A percentile compares a stretch with the other conserved stretches of the same genome.
Conservation (phyloP, 495 filamentous ascomycete species). For the Penicillium mononematosum region DNA sequence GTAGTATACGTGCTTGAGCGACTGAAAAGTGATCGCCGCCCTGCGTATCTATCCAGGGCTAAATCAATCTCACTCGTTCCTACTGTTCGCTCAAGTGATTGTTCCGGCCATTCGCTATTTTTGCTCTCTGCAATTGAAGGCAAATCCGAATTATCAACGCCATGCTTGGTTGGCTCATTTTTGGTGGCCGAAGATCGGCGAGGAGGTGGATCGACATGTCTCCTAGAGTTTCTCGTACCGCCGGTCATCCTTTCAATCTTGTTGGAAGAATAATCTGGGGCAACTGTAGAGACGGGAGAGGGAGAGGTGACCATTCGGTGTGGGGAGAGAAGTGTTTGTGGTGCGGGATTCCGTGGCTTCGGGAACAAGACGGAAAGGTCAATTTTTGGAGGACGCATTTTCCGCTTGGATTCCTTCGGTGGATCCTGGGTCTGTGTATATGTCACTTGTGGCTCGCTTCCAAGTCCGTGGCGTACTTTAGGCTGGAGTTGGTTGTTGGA, state of each 20-base stretch:
- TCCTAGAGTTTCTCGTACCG: conserved; percentile 19
- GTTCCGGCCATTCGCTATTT: conserved; percentile 29
- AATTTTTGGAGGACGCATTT: conserved; percentile 42
- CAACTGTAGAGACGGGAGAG: conserved; percentile 39
- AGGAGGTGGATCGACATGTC: conserved; percentile 32
- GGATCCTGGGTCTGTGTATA: conserved; percentile 25
- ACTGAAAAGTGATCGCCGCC: conserved; percentile 27
- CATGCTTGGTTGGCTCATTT: conserved; percentile 13
- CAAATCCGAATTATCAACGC: conserved; percentile 21
- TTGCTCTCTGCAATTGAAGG: conserved; percentile 26
- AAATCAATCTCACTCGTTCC: conserved; percentile 42
- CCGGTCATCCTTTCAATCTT: conserved; percentile 18
- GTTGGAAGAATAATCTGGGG: conserved; percentile 29
- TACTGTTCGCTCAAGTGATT: conserved; percentile 35
- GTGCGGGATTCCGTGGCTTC: conserved; percentile 35
- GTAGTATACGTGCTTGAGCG: conserved; percentile 25
- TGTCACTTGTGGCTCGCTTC: conserved; percentile 27
- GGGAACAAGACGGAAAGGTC: conserved; percentile 50
- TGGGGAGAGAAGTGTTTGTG: conserved; percentile 41
- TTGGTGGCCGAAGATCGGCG: conserved; percentile 16
- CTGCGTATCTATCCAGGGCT: conserved; percentile 37
- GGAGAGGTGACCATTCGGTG: conserved; percentile 48
- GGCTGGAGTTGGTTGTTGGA: conserved; percentile 26
- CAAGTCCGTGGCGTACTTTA: conserved; percentile 23
- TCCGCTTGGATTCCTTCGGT: conserved; percentile 42